Percentiles rank a stretch among this genome's conserved stretches.
Conservation (phyloP, 2,329 filamentous ascomycete species). For the Endoconidiophora laricicola region DNA sequence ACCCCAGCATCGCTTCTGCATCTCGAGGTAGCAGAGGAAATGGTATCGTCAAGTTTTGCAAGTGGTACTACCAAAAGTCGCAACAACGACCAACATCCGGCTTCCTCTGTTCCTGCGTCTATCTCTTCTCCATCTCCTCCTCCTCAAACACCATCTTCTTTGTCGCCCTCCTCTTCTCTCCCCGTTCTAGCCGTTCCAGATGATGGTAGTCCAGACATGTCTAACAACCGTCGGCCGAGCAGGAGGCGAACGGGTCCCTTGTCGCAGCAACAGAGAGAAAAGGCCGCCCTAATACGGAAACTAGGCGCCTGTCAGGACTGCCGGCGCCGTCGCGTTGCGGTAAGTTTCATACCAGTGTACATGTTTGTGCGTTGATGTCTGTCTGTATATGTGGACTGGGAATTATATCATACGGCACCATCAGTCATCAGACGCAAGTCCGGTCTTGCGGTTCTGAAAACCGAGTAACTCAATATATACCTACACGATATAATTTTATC, state of each 20-base stretch:
- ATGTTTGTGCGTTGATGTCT: background rate
- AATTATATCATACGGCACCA: no score
- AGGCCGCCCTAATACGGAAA: constrained; percentile 42
- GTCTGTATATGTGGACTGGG: background rate
- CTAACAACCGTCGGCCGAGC: constrained; percentile 36
- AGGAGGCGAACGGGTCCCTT: constrained; percentile 42
- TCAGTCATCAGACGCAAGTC: no score
- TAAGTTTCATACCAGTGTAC: constrained; percentile 23
- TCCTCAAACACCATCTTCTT: constrained; percentile 29
- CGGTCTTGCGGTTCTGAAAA: no score
- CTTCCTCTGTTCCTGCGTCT: background rate
- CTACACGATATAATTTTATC: no score
- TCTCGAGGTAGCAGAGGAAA: background rate
- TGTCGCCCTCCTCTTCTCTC: constrained; percentile 28
- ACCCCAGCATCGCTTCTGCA: background rate
- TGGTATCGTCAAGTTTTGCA: background rate
- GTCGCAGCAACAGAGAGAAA: constrained; percentile 40
- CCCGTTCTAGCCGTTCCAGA: constrained; percentile 30
- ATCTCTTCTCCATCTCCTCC: constrained; percentile 14
- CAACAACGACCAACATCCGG: background rate
- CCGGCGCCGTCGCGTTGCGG: constrained; percentile 38
- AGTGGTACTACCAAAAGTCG: no score
- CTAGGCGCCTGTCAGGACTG: constrained; percentile 41
- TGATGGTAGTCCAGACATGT: constrained; percentile 37
- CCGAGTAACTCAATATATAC: no score